These are phyloP conservation scores for Acacia pycnantha DNA, from an alignment of 331 rosid genomes.

Conservation along the genomic window DNA sequence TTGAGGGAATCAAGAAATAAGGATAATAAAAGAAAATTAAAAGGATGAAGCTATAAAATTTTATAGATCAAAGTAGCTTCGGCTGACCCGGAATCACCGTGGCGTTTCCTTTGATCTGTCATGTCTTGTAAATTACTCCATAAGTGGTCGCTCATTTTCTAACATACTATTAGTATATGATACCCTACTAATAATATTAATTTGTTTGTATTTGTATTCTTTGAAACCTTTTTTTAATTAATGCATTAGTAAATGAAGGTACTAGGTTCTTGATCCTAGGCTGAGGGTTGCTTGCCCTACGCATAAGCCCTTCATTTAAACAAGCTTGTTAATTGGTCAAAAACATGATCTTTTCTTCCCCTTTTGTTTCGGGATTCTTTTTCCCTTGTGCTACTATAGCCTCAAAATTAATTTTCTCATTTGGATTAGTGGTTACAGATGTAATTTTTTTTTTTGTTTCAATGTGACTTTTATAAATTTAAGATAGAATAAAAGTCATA, in stretches of 20 bases:
- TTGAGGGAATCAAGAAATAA: not conserved
- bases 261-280: constrained; percentile 28
- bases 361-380: not conserved
- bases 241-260: not conserved
- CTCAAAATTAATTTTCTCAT: not conserved
- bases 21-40: not conserved
- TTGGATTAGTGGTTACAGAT: too few relatives aligned
- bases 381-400: not conserved
- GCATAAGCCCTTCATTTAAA: constrained; percentile 13
- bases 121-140: not conserved
- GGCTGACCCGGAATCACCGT: not conserved
- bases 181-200: not conserved
- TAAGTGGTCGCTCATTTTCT: not conserved
- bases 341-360: not conserved
- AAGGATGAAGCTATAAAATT: not conserved
- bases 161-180: not conserved
- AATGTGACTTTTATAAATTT: too few relatives aligned
- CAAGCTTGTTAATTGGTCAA: not conserved
- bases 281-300: constrained; percentile 6
- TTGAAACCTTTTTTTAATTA: too few relatives aligned
- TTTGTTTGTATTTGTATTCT: not conserved
- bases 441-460: too few relatives aligned
- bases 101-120: not conserved
- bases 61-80: not conserved
- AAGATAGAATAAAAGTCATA: too few relatives aligned